Evolutionary conservation across 2,329 filamentous ascomycete species (phyloP).

Genomic region (Eutypella sp.): DNA sequence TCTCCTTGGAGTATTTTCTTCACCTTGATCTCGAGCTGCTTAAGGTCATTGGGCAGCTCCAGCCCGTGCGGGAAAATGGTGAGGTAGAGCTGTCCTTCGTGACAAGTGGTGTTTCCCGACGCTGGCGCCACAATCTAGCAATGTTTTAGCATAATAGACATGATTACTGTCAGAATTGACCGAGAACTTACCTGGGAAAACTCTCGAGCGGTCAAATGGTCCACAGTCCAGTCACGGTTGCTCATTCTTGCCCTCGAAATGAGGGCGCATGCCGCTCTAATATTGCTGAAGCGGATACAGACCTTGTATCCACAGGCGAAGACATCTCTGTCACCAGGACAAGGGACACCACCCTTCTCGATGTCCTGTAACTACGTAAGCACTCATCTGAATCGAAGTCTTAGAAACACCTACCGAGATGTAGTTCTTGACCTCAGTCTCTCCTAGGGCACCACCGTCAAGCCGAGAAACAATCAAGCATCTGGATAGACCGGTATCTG

Average conservation of each 20-base stretch:
- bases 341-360: conserved; percentile 27
- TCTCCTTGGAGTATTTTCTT: conserved; percentile 38
- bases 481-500: conserved; percentile 40
- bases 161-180: not conserved
- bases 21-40: conserved; percentile 33
- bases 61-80: conserved; percentile 34
- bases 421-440: conserved; percentile 37
- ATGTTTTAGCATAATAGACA: conserved; percentile 6
- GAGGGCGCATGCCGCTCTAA: conserved; percentile 52
- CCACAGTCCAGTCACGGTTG: conserved; percentile 41
- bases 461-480: conserved; percentile 37
- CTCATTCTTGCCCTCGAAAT: conserved; percentile 40
- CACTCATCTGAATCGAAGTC: not conserved
- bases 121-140: conserved; percentile 24
- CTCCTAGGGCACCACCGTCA: conserved; percentile 21
- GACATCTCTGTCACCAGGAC: conserved; percentile 34
- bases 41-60: conserved; percentile 11
- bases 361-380: conserved; percentile 34
- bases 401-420: conserved; percentile 36
- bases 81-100: conserved; percentile 53
- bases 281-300: conserved; percentile 54
- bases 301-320: conserved; percentile 36
- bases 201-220: conserved; percentile 39
- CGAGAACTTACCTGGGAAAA: conserved; percentile 33
- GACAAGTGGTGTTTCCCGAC: conserved; percentile 30